A percentile compares a stretch with the other conserved stretches of the same genome.
Evolutionary conservation across 305 asterid genomes (phyloP).

Genomic region (Solanum aculeatissimum): DNA sequence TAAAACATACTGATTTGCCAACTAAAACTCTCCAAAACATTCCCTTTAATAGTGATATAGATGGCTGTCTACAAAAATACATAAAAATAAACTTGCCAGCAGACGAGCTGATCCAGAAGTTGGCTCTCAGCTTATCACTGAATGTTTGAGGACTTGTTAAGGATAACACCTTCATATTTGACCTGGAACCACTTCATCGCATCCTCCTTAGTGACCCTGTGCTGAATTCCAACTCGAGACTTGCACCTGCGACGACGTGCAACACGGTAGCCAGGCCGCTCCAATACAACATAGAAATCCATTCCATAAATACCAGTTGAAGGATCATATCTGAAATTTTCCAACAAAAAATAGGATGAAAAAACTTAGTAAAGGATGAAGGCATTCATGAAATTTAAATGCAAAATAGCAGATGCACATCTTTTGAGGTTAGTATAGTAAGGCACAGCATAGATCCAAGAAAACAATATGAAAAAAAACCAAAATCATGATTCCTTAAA

Average conservation of each 20-base stretch:
- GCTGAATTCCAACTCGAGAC: conserved; percentile 35
- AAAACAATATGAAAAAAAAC: not conserved
- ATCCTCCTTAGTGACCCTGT: conserved; percentile 31
- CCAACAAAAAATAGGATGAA: not conserved
- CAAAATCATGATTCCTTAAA: not conserved
- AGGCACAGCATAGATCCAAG: not conserved
- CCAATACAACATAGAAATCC: conserved; percentile 30
- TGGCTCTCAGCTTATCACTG: conserved; percentile 9
- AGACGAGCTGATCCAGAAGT: not conserved
- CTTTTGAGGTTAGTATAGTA: not conserved
- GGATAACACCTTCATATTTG: conserved; percentile 23
- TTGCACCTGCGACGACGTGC: conserved; percentile 38
- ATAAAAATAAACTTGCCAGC: not conserved
- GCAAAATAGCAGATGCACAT: not conserved
- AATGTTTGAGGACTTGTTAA: conserved; percentile 25
- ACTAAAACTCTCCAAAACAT: not conserved
- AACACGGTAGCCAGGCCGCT: conserved; percentile 31
- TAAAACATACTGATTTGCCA: not conserved
- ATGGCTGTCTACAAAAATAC: conserved; percentile 4
- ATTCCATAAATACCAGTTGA: conserved; percentile 34
- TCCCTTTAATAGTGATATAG: not conserved
- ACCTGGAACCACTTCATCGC: conserved; percentile 27
- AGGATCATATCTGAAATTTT: conserved; percentile 19
- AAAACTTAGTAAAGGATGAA: not conserved
- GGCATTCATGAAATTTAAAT: not conserved